A percentile compares a stretch with the other conserved stretches of the same genome.
phyloP scores from a whole-genome alignment of 1,139 yeast species.

The Candida dubliniensis region DNA sequence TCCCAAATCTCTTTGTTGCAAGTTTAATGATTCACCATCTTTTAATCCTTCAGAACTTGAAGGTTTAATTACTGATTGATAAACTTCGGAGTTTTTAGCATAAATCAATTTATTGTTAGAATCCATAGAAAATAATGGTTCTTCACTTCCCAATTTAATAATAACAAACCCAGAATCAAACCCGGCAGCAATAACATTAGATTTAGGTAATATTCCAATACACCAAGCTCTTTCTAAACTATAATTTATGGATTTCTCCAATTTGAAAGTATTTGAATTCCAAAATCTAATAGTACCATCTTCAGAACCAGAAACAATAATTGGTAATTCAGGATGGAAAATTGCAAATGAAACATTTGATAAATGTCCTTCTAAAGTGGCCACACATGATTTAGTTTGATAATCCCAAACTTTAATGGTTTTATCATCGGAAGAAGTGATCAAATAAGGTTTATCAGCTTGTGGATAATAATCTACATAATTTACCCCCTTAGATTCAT shows the following conservation, averaged over 20 bases:
- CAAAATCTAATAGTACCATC: constrained; percentile 79
- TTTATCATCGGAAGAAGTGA: constrained; percentile 90
- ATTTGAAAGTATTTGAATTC: constrained; percentile 77
- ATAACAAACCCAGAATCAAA: constrained; percentile 93
- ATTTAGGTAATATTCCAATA: constrained; percentile 71
- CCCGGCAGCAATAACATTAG: constrained; percentile 86
- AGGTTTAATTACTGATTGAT: constrained; percentile 77
- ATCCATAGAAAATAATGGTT: constrained; percentile 93
- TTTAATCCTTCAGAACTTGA: constrained; percentile 59
- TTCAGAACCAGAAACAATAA: constrained; percentile 80
- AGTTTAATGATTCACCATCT: constrained; percentile 77
- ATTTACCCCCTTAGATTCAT: constrained; percentile 91
- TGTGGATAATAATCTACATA: constrained; percentile 96
- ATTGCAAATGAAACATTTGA: constrained; percentile 95
- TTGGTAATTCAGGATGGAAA: constrained; percentile 94
- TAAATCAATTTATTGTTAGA: constrained; percentile 86
- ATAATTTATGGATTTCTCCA: constrained; percentile 87
- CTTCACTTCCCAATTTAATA: constrained; percentile 87
- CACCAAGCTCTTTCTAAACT: constrained; percentile 98
- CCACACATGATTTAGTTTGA: constrained; percentile 94
- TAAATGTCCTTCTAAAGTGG: constrained; percentile 90
- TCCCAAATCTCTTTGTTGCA: constrained; percentile 87
- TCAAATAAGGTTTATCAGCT: constrained; percentile 92
- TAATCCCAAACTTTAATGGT: constrained; percentile 95
- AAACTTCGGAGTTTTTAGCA: constrained; percentile 90